Conservation (phyloP, 306 rosid genomes). For the Carpinus fangiana region DNA sequence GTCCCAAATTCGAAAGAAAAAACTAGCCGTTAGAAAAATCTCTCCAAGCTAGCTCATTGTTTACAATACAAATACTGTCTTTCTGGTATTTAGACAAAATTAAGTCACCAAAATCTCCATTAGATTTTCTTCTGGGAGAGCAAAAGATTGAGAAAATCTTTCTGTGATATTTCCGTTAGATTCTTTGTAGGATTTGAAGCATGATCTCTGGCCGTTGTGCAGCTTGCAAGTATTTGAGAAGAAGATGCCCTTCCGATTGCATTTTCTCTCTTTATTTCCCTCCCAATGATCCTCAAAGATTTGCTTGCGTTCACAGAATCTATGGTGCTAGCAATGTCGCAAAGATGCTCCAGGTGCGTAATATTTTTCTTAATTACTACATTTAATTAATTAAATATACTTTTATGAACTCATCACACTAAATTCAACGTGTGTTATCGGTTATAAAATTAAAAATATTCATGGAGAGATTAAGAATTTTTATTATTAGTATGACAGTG, state of each 20-base stretch:
- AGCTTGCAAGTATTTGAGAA: slow-evolving; percentile 77
- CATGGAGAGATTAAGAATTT: too few species aligned
- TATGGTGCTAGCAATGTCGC: slow-evolving; percentile 79
- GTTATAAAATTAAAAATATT: too few species aligned
- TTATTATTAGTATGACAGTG: too few species aligned
- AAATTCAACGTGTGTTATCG: too few species aligned
- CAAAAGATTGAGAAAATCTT: slow-evolving; percentile 30
- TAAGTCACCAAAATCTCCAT: slow-evolving; percentile 22
- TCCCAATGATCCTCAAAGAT: slow-evolving; percentile 70
- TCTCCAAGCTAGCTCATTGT: background rate
- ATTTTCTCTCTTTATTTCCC: slow-evolving; percentile 74
- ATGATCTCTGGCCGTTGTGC: slow-evolving; percentile 54
- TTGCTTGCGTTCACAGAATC: slow-evolving; percentile 65
- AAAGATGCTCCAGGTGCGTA: slow-evolving; percentile 68
- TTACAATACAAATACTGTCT: slow-evolving; percentile 19
- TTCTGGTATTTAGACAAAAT: background rate
- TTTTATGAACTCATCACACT: background rate
- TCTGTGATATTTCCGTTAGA: slow-evolving; percentile 27
- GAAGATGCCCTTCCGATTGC: slow-evolving; percentile 69
- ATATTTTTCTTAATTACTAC: background rate
- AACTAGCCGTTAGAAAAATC: slow-evolving; percentile 43
- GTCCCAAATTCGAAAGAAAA: slow-evolving; percentile 3
- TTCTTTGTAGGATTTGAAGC: slow-evolving; percentile 26
- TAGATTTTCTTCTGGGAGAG: slow-evolving; percentile 33
- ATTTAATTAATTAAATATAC: background rate